Base-by-base conservation (phyloP, 2,329 filamentous ascomycete species). In the Xylaria sp. region DNA sequence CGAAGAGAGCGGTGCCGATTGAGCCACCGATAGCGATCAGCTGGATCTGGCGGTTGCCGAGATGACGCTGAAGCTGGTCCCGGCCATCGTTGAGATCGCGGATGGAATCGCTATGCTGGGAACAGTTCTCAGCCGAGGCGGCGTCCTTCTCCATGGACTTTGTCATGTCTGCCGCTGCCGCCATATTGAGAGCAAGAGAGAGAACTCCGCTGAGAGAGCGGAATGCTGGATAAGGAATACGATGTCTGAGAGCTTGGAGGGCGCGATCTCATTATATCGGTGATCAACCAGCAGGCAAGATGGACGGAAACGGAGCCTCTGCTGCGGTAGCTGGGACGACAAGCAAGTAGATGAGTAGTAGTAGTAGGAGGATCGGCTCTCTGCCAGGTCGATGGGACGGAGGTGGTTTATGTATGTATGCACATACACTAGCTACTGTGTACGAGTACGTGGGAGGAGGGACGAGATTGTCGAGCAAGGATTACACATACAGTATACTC, bases 21-120 rank as follows among this genome's bases (percentile, higher is more conserved):
- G 85, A 86, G 51, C 86, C 86, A 33, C 86, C 86, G 72, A 87
- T 84, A 69, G 85, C 86, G 64, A 88, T 87, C 39, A 88, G 80
- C 76, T 88, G 86, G 72, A 88, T 85, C 71, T 87, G 79, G 25
- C 81, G 79, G 67, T 83, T 82, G 58, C 78, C 79, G 22, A 84
- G 73, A 65, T 79, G 79, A 49, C 82, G 79, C 29, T 81, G 78
- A 5, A 82, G 77, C 57, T 77, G 73, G 61, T 76, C 73, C 13
- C 69, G 55, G 53, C 68, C 68, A 42, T 72, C 70, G 25, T 63
- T 66, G 51, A 73, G 59, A 29, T 68, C 49, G 39, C 66, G 66
- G 39, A 74, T 68, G 29, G 59, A 72, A n/a, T 72, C 71, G 47
- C 68, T 66, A n/a, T 60, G 64, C 25, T 54, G 71, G 20, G 57